These are phyloP conservation scores for Pythium aphanidermatum DNA, from an alignment of 352 stramenopile genomes.

Conservation along the genomic window DNA sequence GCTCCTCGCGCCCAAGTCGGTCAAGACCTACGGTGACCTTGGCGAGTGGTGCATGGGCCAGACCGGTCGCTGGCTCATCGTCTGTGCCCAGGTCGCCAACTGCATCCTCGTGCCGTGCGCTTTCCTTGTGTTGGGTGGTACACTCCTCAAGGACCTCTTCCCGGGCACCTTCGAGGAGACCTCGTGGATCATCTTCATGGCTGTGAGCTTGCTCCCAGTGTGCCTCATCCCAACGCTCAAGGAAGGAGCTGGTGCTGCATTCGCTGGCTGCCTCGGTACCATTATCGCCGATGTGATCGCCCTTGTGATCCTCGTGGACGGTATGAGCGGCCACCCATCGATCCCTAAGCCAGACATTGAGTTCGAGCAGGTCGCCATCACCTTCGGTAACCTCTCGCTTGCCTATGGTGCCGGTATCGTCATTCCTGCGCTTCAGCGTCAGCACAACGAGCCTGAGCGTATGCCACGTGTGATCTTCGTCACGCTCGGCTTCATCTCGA, in stretches of 20 bases:
- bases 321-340: constrained; percentile 17
- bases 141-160: constrained; percentile 17
- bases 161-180: constrained; percentile 12
- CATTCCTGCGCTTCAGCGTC: constrained; percentile 19
- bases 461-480: constrained; percentile 22
- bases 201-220: constrained; percentile 13
- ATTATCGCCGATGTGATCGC: constrained; percentile 26
- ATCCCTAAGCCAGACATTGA: constrained; percentile 5
- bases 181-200: constrained; percentile 23
- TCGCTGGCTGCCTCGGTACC: constrained; percentile 22
- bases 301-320: constrained; percentile 16
- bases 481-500: constrained; percentile 18
- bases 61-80: constrained; percentile 12
- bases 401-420: too few relatives aligned
- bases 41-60: constrained; percentile 21
- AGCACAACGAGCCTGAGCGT: constrained; percentile 18
- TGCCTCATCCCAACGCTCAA: constrained; percentile 24
- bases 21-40: constrained; percentile 20
- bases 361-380: constrained; percentile 6
- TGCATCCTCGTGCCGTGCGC: constrained; percentile 14
- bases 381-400: constrained; percentile 26
- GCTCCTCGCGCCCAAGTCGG: constrained; percentile 10
- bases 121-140: constrained; percentile 25
- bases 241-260: constrained; percentile 21
- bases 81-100: constrained; percentile 7